These are phyloP conservation scores for Cucurbita ficifolia DNA, from an alignment of 306 rosid species.

Conservation along the genomic window DNA sequence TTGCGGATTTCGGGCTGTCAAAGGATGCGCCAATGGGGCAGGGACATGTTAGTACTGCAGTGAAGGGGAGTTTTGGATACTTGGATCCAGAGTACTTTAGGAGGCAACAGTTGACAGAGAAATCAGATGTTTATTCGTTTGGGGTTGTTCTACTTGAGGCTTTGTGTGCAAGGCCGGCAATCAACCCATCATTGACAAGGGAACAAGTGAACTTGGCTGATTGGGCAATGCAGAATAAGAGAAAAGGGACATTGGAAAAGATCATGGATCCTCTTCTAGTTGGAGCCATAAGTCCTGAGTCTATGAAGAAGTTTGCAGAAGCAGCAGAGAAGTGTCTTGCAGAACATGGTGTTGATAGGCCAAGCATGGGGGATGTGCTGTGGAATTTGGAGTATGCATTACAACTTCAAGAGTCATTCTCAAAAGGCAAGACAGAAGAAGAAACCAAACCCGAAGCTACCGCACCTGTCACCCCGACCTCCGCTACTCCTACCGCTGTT, in stretches of 20 bases:
- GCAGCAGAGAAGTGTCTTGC: constrained; percentile 42
- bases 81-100: constrained; percentile 40
- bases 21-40: constrained; percentile 34
- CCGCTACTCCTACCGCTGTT: constrained; percentile 3
- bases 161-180: constrained; percentile 29
- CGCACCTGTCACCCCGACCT: neutral
- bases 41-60: constrained; percentile 34
- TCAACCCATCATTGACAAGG: constrained; percentile 28
- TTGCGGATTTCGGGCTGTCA: constrained; percentile 32
- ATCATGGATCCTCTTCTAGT: constrained; percentile 27
- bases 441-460: neutral
- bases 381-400: constrained; percentile 43
- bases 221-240: constrained; percentile 43
- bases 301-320: constrained; percentile 35
- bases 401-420: constrained; percentile 35
- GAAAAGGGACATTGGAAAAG: constrained; percentile 27
- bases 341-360: constrained; percentile 40
- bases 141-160: constrained; percentile 36
- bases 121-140: constrained; percentile 38
- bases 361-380: constrained; percentile 39
- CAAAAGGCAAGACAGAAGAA: constrained; percentile 20
- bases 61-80: constrained; percentile 41
- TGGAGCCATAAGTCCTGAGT: constrained; percentile 28
- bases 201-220: constrained; percentile 47
- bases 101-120: constrained; percentile 35